Base-by-base conservation (phyloP, 768 basidiomycete species). In the Kwoniella sp. region DNA sequence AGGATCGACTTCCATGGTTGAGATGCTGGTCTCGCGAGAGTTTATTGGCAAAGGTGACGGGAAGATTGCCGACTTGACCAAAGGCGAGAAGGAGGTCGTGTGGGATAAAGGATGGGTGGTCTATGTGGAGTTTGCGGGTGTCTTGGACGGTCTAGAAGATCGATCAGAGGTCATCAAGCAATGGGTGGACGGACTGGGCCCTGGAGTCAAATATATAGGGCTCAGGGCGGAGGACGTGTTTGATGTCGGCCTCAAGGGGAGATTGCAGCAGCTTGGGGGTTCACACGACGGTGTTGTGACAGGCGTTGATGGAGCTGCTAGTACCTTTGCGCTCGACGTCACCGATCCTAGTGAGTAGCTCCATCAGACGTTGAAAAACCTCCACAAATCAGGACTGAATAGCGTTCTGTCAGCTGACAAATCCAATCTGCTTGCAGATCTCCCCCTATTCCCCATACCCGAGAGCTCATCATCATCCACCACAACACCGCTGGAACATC, bases 81-180 rank as follows among this genome's bases (percentile, higher is more conserved):
- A 72, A 58, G 77, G 74, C 1, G 69, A 76, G 56, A 74, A 68
- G 38, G 62, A 75, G 48, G 59, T 63, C 8, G 51, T 73, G 11
- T 79, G 79, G 79, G 67, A 72, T 29, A 67, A 66, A 20, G 73
- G 67, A 29, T 71, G 62, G 61, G 71, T 78, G n/a, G 68, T 79
- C 9, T 70, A 80, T 69, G 78, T 80, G 22, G 76, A 79, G 26
- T 80, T 77, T 62, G 58, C 68, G 8, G 66, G 65, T 23, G 74
- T 78, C 1, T 37, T 73, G 1, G 55, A 66, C 0, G 61, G 64
- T 25, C 37, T 63, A 37, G 58, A 52, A 30, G 72, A 73, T 22
- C 58, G 71, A 53, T 51, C 52, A 12, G 68, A 65, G 28, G 68
- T 66, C n/a, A 55, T 75, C 47, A 55, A 55, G 31, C 13, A 22